These are phyloP conservation scores for Dryas alaskensis DNA, from an alignment of 306 rosid genomes.

Conservation along the genomic window DNA sequence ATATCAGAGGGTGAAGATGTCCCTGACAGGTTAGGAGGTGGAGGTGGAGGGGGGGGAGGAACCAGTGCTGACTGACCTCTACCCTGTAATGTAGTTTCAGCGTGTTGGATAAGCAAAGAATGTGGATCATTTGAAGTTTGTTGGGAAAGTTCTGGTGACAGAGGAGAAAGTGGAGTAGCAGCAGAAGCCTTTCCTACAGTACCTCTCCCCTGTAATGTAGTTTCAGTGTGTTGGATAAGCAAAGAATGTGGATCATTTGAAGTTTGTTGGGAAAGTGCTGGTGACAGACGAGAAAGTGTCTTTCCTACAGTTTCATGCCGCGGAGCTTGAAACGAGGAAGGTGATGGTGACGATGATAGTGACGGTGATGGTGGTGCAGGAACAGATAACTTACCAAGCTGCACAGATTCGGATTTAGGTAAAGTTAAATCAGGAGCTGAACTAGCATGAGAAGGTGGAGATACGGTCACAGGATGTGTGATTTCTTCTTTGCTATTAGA, in stretches of 20 bases:
- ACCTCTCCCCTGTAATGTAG: slow-evolving; percentile 27
- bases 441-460: slow-evolving; percentile 24
- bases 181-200: slow-evolving; percentile 30
- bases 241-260: slow-evolving; percentile 26
- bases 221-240: slow-evolving; percentile 22
- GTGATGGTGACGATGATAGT: slow-evolving; percentile 1
- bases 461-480: slow-evolving; percentile 33
- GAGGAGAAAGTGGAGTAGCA: slow-evolving; percentile 31
- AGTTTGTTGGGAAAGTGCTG: slow-evolving; percentile 17
- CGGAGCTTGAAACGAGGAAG: slow-evolving; percentile 36
- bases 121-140: slow-evolving; percentile 26
- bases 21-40: slow-evolving; percentile 24
- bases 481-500: slow-evolving; percentile 40
- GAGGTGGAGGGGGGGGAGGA: slow-evolving; percentile 8
- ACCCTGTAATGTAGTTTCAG: slow-evolving; percentile 29
- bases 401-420: slow-evolving; percentile 31
- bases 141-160: slow-evolving; percentile 15
- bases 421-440: slow-evolving; percentile 32
- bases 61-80: neutral
- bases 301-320: slow-evolving; percentile 28
- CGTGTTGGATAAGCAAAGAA: slow-evolving; percentile 18
- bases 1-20: slow-evolving; percentile 21
- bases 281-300: slow-evolving; percentile 26
- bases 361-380: slow-evolving; percentile 28
- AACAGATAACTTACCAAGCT: slow-evolving; percentile 32